phyloP scores from a whole-genome alignment of 164 flowering plant genomes.

The Vitis riparia region DNA sequence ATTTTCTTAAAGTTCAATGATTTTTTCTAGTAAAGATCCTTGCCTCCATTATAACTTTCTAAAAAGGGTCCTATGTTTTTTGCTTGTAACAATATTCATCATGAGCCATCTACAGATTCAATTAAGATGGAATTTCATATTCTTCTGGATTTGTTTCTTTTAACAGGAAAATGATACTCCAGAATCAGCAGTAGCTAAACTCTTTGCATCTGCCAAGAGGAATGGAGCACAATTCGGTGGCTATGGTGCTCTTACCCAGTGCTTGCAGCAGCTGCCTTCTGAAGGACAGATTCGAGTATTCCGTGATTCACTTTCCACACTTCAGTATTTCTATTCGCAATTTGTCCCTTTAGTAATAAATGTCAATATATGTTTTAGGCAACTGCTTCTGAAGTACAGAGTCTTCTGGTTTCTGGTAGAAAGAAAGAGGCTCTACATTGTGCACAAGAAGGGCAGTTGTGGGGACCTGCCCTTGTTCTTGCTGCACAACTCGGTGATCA shows the following conservation, averaged over 20 bases:
- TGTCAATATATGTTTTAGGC: slow-evolving; percentile 43
- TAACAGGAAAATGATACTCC: slow-evolving; percentile 76
- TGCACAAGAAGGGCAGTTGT: slow-evolving; percentile 93
- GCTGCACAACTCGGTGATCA: slow-evolving; percentile 90
- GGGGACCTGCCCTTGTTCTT: slow-evolving; percentile 94
- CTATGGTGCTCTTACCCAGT: slow-evolving; percentile 53
- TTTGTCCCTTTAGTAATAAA: slow-evolving; percentile 8
- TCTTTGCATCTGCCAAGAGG: slow-evolving; percentile 76
- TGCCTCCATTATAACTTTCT: background rate
- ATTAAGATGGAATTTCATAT: background rate
- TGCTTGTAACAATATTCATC: background rate
- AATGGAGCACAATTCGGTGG: slow-evolving; percentile 37
- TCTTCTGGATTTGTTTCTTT: slow-evolving; percentile 6
- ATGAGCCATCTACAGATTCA: background rate
- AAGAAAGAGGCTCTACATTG: slow-evolving; percentile 82
- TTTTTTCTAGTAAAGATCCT: background rate
- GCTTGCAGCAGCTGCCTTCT: slow-evolving; percentile 79
- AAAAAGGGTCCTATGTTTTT: background rate
- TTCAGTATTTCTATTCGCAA: background rate
- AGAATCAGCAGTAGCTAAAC: slow-evolving; percentile 83
- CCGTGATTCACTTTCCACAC: background rate
- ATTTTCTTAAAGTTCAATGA: background rate
- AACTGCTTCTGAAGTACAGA: slow-evolving; percentile 88
- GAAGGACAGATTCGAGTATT: slow-evolving; percentile 77
- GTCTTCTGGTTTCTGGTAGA: slow-evolving; percentile 90